Evolutionary conservation across 2,329 filamentous ascomycete species (phyloP).

Genomic region (Ilyonectria destructans): DNA sequence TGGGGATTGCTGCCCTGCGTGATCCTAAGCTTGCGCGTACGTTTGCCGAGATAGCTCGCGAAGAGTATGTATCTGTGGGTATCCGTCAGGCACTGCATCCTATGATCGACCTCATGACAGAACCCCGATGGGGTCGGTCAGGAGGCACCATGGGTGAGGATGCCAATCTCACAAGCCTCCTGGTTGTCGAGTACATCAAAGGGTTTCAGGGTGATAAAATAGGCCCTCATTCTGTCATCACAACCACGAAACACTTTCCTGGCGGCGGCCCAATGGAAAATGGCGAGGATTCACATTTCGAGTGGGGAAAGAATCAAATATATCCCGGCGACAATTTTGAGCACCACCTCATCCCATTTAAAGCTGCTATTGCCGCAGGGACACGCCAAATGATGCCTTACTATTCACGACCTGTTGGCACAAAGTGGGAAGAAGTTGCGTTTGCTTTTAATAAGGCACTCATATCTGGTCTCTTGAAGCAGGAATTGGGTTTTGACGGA

Average conservation of each 20-base stretch:
- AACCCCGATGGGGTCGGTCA: constrained; percentile 67
- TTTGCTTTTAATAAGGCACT: constrained; percentile 67
- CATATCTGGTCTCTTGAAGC: constrained; percentile 63
- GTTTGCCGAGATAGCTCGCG: constrained; percentile 66
- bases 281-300: constrained; percentile 69
- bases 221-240: constrained; percentile 61
- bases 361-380: constrained; percentile 65
- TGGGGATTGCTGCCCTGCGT: constrained; percentile 66
- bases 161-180: constrained; percentile 57
- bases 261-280: constrained; percentile 65
- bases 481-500: constrained; percentile 65
- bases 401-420: constrained; percentile 64
- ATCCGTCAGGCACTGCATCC: constrained; percentile 65
- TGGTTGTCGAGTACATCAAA: constrained; percentile 62
- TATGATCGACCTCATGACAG: constrained; percentile 67
- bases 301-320: constrained; percentile 66
- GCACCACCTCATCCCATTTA: constrained; percentile 67
- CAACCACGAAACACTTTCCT: constrained; percentile 70
- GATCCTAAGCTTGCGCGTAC: constrained; percentile 60
- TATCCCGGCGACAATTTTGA: constrained; percentile 68
- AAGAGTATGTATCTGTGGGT: constrained; percentile 62
- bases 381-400: constrained; percentile 69
- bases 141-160: constrained; percentile 65
- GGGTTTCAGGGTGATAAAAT: constrained; percentile 64
- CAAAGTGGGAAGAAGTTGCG: constrained; percentile 62